Evolutionary conservation across 1,139 yeast genomes (phyloP).

Genomic region (Hyphopichia wangnamkhiaoensis): DNA sequence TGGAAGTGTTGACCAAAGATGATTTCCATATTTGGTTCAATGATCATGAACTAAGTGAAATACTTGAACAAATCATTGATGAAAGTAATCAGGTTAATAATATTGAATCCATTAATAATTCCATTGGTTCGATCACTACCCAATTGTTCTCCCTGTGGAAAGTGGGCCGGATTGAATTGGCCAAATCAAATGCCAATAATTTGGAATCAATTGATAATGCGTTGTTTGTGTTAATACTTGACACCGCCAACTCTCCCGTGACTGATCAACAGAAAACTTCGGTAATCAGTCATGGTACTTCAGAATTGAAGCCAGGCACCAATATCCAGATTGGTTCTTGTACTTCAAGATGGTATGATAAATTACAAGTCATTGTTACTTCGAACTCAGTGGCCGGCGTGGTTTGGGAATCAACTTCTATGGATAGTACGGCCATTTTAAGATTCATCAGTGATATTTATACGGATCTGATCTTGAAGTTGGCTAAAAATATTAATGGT

Average conservation of each 20-base stretch:
- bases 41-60: constrained; percentile 54
- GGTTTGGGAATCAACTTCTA: constrained; percentile 73
- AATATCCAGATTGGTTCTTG: constrained; percentile 75
- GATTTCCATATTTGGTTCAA: constrained; percentile 47
- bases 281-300: constrained; percentile 64
- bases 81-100: constrained; percentile 42
- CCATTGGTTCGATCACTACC: constrained; percentile 71
- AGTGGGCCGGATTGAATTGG: constrained; percentile 53
- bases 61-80: constrained; percentile 51
- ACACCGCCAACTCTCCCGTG: constrained; percentile 49
- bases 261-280: constrained; percentile 50
- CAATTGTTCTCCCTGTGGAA: constrained; percentile 68
- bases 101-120: constrained; percentile 49
- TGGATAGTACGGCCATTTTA: constrained; percentile 76
- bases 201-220: constrained; percentile 60
- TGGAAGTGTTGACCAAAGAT: constrained; percentile 54
- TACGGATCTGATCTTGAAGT: constrained; percentile 69
- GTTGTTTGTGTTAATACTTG: constrained; percentile 67
- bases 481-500: constrained; percentile 72
- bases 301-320: constrained; percentile 48
- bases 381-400: constrained; percentile 73
- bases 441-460: constrained; percentile 74
- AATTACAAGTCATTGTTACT: constrained; percentile 68
- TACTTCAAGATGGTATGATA: constrained; percentile 79
- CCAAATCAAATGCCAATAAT: constrained; percentile 42